A percentile compares a stretch with the other conserved stretches of the same genome.
These are phyloP conservation scores for Caryopteris hybrid DNA, from an alignment of 305 asterid genomes.

Conservation along the genomic window DNA sequence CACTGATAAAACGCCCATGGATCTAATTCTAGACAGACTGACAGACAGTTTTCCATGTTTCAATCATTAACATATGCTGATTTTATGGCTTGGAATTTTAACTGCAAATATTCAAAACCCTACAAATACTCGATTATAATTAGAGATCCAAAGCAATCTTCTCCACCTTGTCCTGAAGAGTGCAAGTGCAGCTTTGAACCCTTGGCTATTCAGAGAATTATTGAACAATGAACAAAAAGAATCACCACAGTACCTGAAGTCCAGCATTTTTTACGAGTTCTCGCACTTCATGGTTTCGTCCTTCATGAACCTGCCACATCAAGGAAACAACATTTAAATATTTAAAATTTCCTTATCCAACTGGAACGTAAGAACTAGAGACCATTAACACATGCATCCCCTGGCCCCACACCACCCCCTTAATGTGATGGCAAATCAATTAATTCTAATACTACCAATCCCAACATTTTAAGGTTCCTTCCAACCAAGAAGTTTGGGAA, in stretches of 20 bases:
- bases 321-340: neutral
- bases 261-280: conserved; percentile 95
- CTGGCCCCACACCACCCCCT: neutral
- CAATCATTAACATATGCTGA: neutral
- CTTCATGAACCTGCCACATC: conserved; percentile 82
- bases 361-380: neutral
- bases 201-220: neutral
- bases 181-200: neutral
- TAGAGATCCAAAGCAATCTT: neutral
- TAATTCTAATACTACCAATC: neutral
- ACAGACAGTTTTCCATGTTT: neutral
- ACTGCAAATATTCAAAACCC: neutral
- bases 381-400: neutral
- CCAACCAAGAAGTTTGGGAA: neutral
- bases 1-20: neutral
- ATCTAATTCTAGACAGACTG: neutral
- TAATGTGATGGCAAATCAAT: neutral
- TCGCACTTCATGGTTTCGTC: conserved; percentile 97
- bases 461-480: neutral
- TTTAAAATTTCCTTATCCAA: neutral
- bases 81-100: neutral
- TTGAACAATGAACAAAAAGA: neutral
- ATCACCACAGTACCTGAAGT: conserved; percentile 60
- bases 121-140: neutral
- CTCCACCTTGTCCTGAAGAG: neutral